A percentile compares a stretch with the other conserved stretches of the same genome.
Conservation (phyloP, 345 rosid species). For the Eutrema heterophyllum region DNA sequence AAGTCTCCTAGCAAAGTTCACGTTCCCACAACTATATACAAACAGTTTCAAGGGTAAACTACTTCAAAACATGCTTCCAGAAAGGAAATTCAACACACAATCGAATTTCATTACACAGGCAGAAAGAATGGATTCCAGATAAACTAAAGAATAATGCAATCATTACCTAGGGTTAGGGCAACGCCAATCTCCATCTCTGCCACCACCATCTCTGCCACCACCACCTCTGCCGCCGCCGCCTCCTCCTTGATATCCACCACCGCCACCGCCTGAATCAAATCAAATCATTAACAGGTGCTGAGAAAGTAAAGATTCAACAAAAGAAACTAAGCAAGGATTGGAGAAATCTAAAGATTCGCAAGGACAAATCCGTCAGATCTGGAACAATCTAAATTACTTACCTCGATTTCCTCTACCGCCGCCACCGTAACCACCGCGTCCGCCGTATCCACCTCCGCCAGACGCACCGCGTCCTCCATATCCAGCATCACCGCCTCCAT, state of each 20-base stretch:
- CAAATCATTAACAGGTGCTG: background rate
- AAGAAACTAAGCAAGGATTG: background rate
- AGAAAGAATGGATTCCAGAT: background rate
- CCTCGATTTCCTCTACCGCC: conserved; percentile 64
- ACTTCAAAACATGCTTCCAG: background rate
- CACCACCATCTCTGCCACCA: conserved; percentile 65
- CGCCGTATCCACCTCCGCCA: conserved; percentile 36
- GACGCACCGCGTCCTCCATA: conserved; percentile 39
- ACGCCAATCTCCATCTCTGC: conserved; percentile 95
- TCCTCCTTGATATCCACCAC: conserved; percentile 65
- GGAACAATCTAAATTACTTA: background rate
- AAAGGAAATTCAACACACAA: background rate
- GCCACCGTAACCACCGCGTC: conserved; percentile 46
- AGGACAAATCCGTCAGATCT: conserved; percentile 17
- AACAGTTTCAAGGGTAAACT: conserved; percentile 19
- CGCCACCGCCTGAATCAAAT: conserved; percentile 35
- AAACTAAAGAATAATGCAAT: background rate
- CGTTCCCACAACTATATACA: conserved; percentile 87
- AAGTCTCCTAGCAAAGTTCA: conserved; percentile 87
- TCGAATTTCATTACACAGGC: background rate
- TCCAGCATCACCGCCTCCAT: conserved; percentile 37
- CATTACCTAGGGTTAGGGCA: conserved; percentile 83
- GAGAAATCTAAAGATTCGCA: background rate
- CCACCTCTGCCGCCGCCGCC: conserved; percentile 56
- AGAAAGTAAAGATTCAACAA: background rate